Base-by-base conservation (phyloP, 495 filamentous ascomycete genomes). In the Lasiosphaeris hirsuta region DNA sequence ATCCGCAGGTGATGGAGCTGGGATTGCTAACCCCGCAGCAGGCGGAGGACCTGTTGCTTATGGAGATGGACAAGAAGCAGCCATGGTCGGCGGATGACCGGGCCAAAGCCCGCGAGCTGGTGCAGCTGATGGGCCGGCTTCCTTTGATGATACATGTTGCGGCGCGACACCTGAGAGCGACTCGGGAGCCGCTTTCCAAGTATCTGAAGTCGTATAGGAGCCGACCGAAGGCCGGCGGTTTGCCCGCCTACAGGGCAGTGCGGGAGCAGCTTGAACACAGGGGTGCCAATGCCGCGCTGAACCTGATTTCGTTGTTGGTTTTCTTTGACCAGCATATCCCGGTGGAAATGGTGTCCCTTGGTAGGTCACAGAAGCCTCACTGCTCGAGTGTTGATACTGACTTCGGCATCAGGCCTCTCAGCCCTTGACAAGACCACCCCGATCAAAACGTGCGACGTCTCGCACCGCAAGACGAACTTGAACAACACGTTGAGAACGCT, bases 111-210 rank as follows among this genome's bases (percentile, higher is more conserved):
- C 79, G 74, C 7, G 84, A 90, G 53, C 63, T 93, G 19, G 88
- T 91, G 1, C 74, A 82, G 41, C 70, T 87, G 45, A 85, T 91
- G 71, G 87, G 86, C 23, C 81, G 83, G 57, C 73, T 93, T 10
- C 90, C 90, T 11, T 70, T 92, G 14, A 89, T 89, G 47, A 92
- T 94, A 39, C 87, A 91, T 62, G 86, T 88, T 4, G 86, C 89
- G 4, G 87, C 88, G 8, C 86, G 87, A 55, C 84, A 88, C 19
- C 78, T 94, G 7, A 89, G 84, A 44, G 82, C 84, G 2, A 90
- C 85, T 0, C 74, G 81, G 17, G 87, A 90, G 58, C 86, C 88
- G 1, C 77, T 94, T 7, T 80, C 84, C 5, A 83, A 77, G 57
- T 92, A 90, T 60, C 72, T 92, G 34, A 79, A 80, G 61, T 84